phyloP scores from a whole-genome alignment of 345 rosid genomes.

The Pistacia vera region DNA sequence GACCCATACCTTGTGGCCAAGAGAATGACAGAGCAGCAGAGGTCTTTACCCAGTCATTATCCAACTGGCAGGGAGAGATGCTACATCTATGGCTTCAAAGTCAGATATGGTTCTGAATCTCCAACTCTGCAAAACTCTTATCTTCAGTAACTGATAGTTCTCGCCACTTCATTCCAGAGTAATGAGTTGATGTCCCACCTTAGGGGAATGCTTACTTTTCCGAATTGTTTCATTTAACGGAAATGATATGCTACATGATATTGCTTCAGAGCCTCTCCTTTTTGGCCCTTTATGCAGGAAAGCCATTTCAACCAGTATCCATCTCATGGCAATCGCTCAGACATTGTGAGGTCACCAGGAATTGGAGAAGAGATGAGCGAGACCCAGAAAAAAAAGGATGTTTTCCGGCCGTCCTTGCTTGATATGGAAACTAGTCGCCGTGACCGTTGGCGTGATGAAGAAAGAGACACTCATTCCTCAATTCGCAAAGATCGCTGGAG shows the following conservation, averaged over 20 bases:
- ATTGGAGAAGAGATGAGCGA: conserved; percentile 64
- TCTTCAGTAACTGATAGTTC: conserved; percentile 39
- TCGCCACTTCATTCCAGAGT: conserved; percentile 58
- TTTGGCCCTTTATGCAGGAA: conserved; percentile 46
- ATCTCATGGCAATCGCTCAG: conserved; percentile 39
- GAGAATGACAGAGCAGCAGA: conserved; percentile 77
- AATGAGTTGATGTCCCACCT: conserved; percentile 68
- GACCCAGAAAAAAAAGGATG: conserved; percentile 72
- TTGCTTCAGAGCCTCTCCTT: background rate
- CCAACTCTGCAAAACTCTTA: conserved; percentile 37
- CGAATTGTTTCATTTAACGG: background rate
- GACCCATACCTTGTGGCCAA: conserved; percentile 69
- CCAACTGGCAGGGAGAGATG: conserved; percentile 76
- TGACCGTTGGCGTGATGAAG: conserved; percentile 97
- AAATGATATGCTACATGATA: background rate
- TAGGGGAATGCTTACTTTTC: background rate
- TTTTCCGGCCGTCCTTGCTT: conserved; percentile 81
- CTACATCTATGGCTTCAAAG: conserved; percentile 54
- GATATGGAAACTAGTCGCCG: conserved; percentile 74
- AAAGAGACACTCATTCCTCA: conserved; percentile 76
- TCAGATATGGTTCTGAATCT: conserved; percentile 56
- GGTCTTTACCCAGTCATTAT: conserved; percentile 54
- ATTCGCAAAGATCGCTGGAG: conserved; percentile 80
- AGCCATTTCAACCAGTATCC: conserved; percentile 40
- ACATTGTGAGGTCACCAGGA: conserved; percentile 52